Evolutionary conservation across 2,329 filamentous ascomycete genomes (phyloP).

Genomic region (Colletotrichum spaethianum): DNA sequence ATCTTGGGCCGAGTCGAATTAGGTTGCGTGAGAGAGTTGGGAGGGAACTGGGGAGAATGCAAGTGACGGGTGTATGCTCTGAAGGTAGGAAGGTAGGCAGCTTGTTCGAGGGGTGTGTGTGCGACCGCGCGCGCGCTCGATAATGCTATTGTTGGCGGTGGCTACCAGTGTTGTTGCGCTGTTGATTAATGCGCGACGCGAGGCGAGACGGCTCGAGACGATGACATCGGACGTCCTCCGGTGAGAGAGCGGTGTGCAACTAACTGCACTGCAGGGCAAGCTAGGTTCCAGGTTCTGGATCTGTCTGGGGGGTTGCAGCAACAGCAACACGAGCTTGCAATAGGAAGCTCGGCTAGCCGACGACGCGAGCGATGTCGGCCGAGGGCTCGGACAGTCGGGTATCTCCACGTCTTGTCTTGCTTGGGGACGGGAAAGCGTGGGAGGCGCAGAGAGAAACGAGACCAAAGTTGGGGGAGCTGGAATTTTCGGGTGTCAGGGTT

Average conservation of each 20-base stretch:
- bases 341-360: not conserved
- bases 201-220: conserved; percentile 10
- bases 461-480: conserved; percentile 11
- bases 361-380: conserved; percentile 31
- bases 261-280: too few species aligned
- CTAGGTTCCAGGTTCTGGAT: conserved; percentile 1
- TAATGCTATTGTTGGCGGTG: conserved; percentile 16
- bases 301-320: not conserved
- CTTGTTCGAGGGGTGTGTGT: not conserved
- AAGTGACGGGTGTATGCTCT: conserved; percentile 5
- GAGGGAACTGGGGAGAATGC: conserved; percentile 4
- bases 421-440: conserved; percentile 2
- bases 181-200: conserved; percentile 3
- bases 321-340: not conserved
- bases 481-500: conserved; percentile 13
- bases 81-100: not conserved
- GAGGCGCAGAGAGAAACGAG: conserved; percentile 1
- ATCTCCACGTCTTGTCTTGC: not conserved
- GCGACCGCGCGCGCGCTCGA: not conserved
- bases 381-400: conserved; percentile 35
- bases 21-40: conserved; percentile 11
- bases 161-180: not conserved
- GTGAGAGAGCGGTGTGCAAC: conserved; percentile 29
- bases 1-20: not conserved
- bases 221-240: conserved; percentile 6